Base-by-base conservation (phyloP, 176 grass and related monocot species). In the Metroxylon sagu region DNA sequence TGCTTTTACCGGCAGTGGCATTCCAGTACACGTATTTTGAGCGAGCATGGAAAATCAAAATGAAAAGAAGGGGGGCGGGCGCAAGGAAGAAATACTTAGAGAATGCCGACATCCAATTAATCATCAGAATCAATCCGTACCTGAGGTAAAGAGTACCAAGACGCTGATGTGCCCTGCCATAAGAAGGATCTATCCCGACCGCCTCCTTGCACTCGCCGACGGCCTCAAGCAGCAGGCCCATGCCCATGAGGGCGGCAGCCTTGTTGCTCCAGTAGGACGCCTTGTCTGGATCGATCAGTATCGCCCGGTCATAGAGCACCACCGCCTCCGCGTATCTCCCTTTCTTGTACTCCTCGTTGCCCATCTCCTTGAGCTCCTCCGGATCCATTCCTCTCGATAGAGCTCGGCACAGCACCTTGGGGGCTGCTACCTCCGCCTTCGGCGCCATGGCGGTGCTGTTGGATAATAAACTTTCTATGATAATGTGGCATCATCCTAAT, bases 221-320 rank as follows among this genome's bases (percentile, higher is more conserved):
- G 1, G 64, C 73, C 49, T 76, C 64, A 17, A 68, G 73, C 18
- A 68, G 54, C 17, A 26, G 54, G 12, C 73, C 73, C 73, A 76
- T 59, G 52, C 43, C 64, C 27, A 76, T 61, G 54, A 76, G 64
- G 8, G 73, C 73, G 4, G 64, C 73, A 18, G 73, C 64, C 48
- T 76, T 76, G 64, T 76, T 60, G 73, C 73, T 68, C 73, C 73
- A 68, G 25, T 76, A 76, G 14, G 64, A 60, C 4, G 73, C 39
- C 18, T 76, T 76, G 4, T 60, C 48, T 0, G 73, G 63, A 25
- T 76, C 73, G 6, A 76, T 60, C 6, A 76, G n/a, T 14, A 68
- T 76, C 4, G 73, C 73, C 25, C 64, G 54, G 4, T 76, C 73
- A 25, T 67, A 76, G 4, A 67, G 25, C 21, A 25, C 62, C 17